These are phyloP conservation scores for Wallacemonas sp. DNA, from an alignment of 208 protist species.

Conservation along the genomic window DNA sequence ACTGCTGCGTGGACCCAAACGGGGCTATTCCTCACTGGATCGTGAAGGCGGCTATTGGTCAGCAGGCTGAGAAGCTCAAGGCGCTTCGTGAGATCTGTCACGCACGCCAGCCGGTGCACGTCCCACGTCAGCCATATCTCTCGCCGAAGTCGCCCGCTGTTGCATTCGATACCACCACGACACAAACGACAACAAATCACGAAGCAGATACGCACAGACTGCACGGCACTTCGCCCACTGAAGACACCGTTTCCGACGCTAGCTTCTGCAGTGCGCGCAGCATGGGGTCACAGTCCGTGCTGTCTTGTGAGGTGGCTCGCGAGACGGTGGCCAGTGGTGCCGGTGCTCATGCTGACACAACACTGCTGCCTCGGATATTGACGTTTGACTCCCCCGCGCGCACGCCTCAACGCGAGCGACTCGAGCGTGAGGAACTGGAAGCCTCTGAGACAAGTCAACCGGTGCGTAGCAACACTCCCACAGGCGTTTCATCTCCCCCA, in stretches of 20 bases:
- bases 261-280: not conserved
- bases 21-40: conserved; percentile 54
- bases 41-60: conserved; percentile 21
- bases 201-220: not conserved
- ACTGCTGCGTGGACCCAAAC: conserved; percentile 47
- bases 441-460: not conserved
- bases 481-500: too few species aligned
- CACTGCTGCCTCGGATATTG: not conserved
- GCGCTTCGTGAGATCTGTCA: conserved; percentile 14
- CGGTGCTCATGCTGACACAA: too few species aligned
- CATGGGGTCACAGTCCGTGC: not conserved
- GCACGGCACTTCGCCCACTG: not conserved
- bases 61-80: conserved; percentile 35
- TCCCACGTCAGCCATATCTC: too few species aligned
- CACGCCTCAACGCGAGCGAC: not conserved
- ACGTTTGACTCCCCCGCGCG: not conserved
- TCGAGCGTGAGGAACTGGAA: not conserved
- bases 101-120: not conserved
- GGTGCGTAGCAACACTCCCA: too few species aligned
- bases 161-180: too few species aligned
- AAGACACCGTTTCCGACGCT: not conserved
- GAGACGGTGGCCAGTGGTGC: too few species aligned
- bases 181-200: too few species aligned
- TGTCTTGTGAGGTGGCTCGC: not conserved
- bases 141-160: too few species aligned